Conservation (phyloP, 441 rosid species). For the Metrosideros polymorpha region DNA sequence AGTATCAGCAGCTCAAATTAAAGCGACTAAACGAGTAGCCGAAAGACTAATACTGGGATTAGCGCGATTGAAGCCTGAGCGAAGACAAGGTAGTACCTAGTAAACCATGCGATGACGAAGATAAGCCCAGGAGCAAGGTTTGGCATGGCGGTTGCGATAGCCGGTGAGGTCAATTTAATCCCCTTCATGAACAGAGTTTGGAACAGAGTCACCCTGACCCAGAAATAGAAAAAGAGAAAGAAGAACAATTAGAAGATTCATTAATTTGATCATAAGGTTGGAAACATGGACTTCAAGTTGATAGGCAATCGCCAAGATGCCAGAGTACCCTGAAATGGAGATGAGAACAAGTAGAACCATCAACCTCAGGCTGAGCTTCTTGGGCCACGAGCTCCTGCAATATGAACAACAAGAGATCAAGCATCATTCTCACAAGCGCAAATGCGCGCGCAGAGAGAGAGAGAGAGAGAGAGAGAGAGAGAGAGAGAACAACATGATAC, state of each 20-base stretch:
- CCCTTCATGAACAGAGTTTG: conserved; percentile 70
- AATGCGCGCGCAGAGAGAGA: background rate
- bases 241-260: background rate
- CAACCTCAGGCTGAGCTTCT: conserved; percentile 37
- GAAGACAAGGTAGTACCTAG: conserved; percentile 21
- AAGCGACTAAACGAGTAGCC: background rate
- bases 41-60: background rate
- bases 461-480: background rate
- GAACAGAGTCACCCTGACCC: conserved; percentile 64
- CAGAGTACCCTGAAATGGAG: conserved; percentile 59
- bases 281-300: background rate
- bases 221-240: background rate
- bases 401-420: background rate
- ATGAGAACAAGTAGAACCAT: conserved; percentile 53
- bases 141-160: conserved; percentile 92
- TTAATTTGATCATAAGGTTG: background rate
- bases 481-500: conserved; percentile 6
- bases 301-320: background rate
- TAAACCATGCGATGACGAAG: conserved; percentile 72
- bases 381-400: conserved; percentile 76
- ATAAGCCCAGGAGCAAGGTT: conserved; percentile 83
- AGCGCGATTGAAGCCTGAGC: background rate
- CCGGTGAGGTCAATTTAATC: conserved; percentile 68
- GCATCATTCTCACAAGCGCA: background rate
- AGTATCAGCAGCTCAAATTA: background rate